Base-by-base conservation (phyloP, 139 green algal genomes). In the Auxenochlorella protothecoides region DNA sequence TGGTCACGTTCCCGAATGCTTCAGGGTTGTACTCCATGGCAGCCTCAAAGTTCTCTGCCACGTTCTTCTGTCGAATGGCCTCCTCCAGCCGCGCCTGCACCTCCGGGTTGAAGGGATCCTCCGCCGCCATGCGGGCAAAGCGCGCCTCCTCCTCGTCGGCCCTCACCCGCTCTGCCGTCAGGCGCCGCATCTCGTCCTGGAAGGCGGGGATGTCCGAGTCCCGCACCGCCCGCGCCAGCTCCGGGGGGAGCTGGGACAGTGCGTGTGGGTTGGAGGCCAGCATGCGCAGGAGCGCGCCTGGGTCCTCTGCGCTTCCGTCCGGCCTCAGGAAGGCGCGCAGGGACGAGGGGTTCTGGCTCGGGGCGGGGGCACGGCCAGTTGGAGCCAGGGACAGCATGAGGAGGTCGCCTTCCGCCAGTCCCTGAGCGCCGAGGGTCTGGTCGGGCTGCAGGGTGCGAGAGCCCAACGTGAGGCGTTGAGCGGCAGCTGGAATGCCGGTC, bases 21-120 rank as follows among this genome's bases (percentile, higher is more conserved):
- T 98, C 95, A 4, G 95, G 94, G 55, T 81, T 92, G 78, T 97
- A 79, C 75, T 99, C 95, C 72, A 95, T 77, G 3, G 94, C 94
- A 12, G 78, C 73, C 70, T 89, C 78, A 44, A 89, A 91, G 81
- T 96, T 97, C 71, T 97, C 92, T 12, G 92, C 77, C 16, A 98
- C 84, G 76, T 97, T 95, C 16, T 90, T 84, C 73, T 93, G 78
- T 65, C 84, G 77, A 66, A 99, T 97, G 52, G 81, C 61, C 73
- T 96, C 90, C 74, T 96, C 89, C 68, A 99, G 95, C 65, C 82
- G 86, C 5, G 71, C 64, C 65, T 80, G 78, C 16, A 87, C 85
- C 62, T 97, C 93, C 0, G 82, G 57, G 73, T 97, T 88, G 71
- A 97, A 93, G 5, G 93, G 92, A 74, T 98, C 92, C 27, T 84